These are phyloP conservation scores for Cordyceps militaris DNA, from an alignment of 2,329 filamentous ascomycete genomes.

Conservation along the genomic window DNA sequence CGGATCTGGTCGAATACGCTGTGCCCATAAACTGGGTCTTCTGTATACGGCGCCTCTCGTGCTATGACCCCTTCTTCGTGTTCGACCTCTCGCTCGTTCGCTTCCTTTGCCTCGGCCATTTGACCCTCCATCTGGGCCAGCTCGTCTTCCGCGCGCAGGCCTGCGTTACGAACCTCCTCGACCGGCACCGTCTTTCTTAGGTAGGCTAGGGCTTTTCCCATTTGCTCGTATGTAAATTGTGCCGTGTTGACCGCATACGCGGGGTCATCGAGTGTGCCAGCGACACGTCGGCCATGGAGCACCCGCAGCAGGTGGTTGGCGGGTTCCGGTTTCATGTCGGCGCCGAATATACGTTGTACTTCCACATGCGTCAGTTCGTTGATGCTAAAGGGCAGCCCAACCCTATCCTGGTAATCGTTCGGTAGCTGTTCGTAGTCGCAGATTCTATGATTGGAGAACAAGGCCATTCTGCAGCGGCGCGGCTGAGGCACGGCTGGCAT, in stretches of 20 bases:
- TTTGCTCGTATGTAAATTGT: constrained; percentile 34
- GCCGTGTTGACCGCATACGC: constrained; percentile 41
- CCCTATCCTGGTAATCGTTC: constrained; percentile 45
- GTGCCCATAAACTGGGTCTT: constrained; percentile 49
- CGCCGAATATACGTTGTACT: constrained; percentile 43
- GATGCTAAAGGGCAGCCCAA: constrained; percentile 46
- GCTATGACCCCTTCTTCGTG: constrained; percentile 18
- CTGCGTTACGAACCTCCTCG: constrained; percentile 54
- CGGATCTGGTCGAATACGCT: constrained; percentile 52
- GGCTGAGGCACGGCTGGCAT: background rate
- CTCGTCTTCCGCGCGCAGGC: constrained; percentile 56
- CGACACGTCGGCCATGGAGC: constrained; percentile 56
- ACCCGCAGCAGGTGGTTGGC: constrained; percentile 52
- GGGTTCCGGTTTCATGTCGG: constrained; percentile 32
- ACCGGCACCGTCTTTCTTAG: constrained; percentile 48
- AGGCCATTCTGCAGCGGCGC: constrained; percentile 21
- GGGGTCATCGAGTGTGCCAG: constrained; percentile 57
- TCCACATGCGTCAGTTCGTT: constrained; percentile 43
- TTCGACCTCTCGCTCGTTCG: constrained; percentile 18
- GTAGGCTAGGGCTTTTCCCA: constrained; percentile 44
- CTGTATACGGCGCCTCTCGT: constrained; percentile 21
- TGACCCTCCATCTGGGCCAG: constrained; percentile 44
- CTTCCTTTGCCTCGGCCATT: constrained; percentile 20
- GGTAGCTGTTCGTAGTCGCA: constrained; percentile 54
- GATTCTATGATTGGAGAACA: constrained; percentile 33